Base-by-base conservation (phyloP, 352 stramenopile genomes). In the Plasmopara viticola region DNA sequence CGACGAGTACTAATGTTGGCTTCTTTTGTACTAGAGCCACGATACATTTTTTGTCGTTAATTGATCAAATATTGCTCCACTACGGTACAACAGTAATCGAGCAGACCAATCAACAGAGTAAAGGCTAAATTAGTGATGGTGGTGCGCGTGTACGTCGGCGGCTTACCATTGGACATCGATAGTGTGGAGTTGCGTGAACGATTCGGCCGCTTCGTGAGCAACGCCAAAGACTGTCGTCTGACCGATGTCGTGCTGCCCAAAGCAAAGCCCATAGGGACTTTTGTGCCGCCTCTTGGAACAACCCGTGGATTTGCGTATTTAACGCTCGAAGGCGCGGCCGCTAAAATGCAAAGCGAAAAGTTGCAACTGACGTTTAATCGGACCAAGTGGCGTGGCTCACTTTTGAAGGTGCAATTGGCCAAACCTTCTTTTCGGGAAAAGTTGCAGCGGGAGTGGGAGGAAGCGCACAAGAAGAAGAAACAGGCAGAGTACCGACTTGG, bases 301-400 rank as follows among this genome's bases (percentile, higher is more conserved):
- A 46, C 54, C 43, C 73, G 65, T 13, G 79, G 78, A 13, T 87
- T 84, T 44, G 76, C 76, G 33, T 90, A 87, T 48, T 28, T 90
- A 46, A 78, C 68, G 37, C 62, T 90, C 6, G 35, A 48, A 1
- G 74, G 78, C 6, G 53, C 47, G 0, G 56, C 56, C 10, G 66
- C 76, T 1, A 45, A 41, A 7, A 35, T 39, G 4, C 68, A 74
- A 25, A 59, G 64, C 28, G 66, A 72, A 18, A 57, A 71, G 38
- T 61, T 88, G 48, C 62, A 72, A 29, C 80, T 85, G 55, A 82
- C 75, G 6, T 92, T 79, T 51, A 38, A 92, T 59, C 66, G 69
- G 10, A 89, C 76, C 13, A 92, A 92, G 54, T 92, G 81, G 81
- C 66, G 74, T 9, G 74, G 77, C 10, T 66, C 50, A 7, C 46